Evolutionary conservation across 2,329 filamentous ascomycete species (phyloP), one percentile per base, ranked within the genome.

Genomic region (Aspergillus proliferans): DNA sequence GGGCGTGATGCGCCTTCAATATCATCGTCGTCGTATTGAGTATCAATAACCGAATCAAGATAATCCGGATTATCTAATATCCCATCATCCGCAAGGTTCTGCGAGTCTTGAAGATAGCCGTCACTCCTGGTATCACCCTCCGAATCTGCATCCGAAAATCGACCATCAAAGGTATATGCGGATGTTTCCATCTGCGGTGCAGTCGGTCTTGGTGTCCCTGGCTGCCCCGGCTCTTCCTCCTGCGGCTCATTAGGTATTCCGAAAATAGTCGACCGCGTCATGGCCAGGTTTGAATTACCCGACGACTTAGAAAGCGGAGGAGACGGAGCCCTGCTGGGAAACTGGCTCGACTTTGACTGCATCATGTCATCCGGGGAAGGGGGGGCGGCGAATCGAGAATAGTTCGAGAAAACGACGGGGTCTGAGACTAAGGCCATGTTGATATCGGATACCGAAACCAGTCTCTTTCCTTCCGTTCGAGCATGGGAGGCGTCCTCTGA

Each of bases 391-490:
- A 72, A 73, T 4, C 65, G 62, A 39, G 71, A 66, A 54, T 74
- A 69, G 21, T 70, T 73, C 3, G 71, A 69, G 46, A 79, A 77
- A n/a, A 74, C 71, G 3, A 69, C 66, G 3, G 72, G 67, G 51
- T 78, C 73, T 3, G 75, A 76, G 15, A 78, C 62, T 3, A 79
- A 56, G 43, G 72, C 66, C 18, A 72, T 63, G 48, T 71, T 71
- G 22, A 79, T 68, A 48, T 71, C 70, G 22, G 68, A 65, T 6
- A 79, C 53, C 8, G 65, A 70, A 47, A 80, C 58, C 18, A 69
- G 64, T 21, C 76, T 70, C 60, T 73, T 76, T 40, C 71, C 67
- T 45, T 49, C 36, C 36, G 62, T 59, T 21, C 66, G 60, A 38
- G 51, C 47, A 49, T 56, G 54, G 18, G 38, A 40, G 38, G 10